phyloP scores from a whole-genome alignment of 2,329 filamentous ascomycete species.

The Diaporthe velutina region DNA sequence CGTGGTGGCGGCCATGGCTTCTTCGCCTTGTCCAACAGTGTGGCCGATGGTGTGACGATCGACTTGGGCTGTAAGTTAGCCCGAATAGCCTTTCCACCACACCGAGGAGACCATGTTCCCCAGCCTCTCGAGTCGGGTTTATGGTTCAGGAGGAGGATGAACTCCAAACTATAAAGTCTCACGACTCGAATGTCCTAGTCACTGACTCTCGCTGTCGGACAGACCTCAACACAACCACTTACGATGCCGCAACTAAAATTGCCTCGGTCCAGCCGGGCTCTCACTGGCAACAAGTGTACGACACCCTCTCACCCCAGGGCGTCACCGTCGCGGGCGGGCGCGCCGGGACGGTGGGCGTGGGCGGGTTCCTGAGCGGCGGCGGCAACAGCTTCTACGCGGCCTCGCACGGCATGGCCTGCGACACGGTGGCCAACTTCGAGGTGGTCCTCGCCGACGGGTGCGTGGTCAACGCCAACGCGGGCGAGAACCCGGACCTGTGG shows the following conservation, averaged over 20 bases:
- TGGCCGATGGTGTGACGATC: conserved; percentile 50
- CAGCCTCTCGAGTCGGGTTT: neutral
- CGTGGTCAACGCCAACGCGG: conserved; percentile 56
- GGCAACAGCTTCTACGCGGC: conserved; percentile 63
- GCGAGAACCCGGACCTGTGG: conserved; percentile 56
- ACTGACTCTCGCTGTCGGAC: neutral
- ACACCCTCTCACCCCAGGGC: conserved; percentile 33
- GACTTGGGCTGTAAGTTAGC: conserved; percentile 46
- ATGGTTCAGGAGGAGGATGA: neutral
- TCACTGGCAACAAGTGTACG: conserved; percentile 49
- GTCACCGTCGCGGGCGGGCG: conserved; percentile 54
- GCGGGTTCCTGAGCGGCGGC: conserved; percentile 59
- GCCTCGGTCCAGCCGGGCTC: conserved; percentile 50
- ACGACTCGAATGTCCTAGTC: neutral
- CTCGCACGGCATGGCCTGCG: conserved; percentile 59
- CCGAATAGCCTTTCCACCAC: no score
- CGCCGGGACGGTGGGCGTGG: conserved; percentile 56
- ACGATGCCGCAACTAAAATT: conserved; percentile 46
- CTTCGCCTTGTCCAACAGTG: conserved; percentile 48
- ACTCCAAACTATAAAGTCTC: neutral
- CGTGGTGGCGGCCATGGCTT: conserved; percentile 53
- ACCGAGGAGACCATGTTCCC: neutral
- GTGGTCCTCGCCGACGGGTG: conserved; percentile 61
- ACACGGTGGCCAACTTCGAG: conserved; percentile 59
- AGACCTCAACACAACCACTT: conserved; percentile 47